Base-by-base conservation (phyloP, 2,329 filamentous ascomycete species). In the Cyphellophora attinorum region DNA sequence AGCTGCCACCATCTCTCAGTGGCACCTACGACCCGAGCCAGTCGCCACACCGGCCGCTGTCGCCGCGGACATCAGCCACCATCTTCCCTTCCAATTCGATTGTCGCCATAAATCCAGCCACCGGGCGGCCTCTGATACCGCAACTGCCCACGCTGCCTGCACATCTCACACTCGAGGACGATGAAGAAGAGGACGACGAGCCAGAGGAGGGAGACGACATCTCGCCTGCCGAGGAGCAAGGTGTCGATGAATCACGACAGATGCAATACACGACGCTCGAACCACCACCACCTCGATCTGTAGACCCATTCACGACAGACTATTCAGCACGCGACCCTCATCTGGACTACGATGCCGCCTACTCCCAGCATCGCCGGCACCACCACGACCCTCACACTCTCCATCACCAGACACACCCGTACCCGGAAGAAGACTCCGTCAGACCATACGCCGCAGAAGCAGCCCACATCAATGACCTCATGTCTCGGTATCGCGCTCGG, bases 181-280 rank as follows among this genome's bases (percentile, higher is more conserved):
- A 51, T 3, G 61, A 61, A 21, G 61, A 58, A 12, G 49, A 47
- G 11, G 46, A 47, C 14, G 31, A 36, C 6, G 46, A 34, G 4
- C 42, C 29, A 17, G 40, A 41, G 16, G 45, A 43, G 19, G 53
- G 61, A 44, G 62, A 64, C 27, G 58, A 56, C 15, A 55, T 54
- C 11, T 62, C 69, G 11, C 70, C 72, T 34, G 68, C 72, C 45
- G 51, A 38, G n/a, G 21, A 18, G 5, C 31, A 36, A 3, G 35
- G 32, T 12, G 27, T 37, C 5, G 40, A 34, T 11, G 14, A 39
- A 10, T 27, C 37, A 15, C 17, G 33, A n/a, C n/a, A 6, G 36
- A 30, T 15, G 31, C 18, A 11, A 27, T 32, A 19, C 19, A 38
- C 19, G 21, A 31, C 11, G 14, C 29, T 5, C 11, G 21, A 4